A percentile compares a stretch with the other conserved stretches of the same genome.
Evolutionary conservation across 306 rosid species (phyloP).

Genomic region (Trifolium fragiferum): DNA sequence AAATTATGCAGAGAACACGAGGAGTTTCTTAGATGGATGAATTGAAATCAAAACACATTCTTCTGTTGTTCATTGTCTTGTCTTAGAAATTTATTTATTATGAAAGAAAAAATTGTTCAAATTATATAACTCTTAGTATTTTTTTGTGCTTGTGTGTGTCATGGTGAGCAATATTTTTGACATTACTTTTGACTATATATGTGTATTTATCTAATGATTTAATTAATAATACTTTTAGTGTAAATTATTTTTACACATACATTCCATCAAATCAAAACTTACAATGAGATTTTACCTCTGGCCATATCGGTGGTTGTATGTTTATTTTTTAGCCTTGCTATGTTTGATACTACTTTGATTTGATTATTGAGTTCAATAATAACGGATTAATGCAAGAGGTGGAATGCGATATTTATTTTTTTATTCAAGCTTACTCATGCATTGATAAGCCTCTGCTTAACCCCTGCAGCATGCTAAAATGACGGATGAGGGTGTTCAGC

Average conservation of each 20-base stretch:
- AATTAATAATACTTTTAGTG: too few relatives aligned
- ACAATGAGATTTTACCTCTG: constrained; percentile 22
- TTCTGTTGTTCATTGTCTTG: not conserved
- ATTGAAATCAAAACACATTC: too few relatives aligned
- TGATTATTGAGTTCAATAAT: constrained; percentile 24
- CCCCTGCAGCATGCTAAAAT: constrained; percentile 89
- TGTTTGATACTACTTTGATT: constrained; percentile 34
- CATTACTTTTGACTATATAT: too few relatives aligned
- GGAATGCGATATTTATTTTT: constrained; percentile 22
- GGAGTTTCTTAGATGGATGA: too few relatives aligned
- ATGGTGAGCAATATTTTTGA: too few relatives aligned
- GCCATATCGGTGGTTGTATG: constrained; percentile 20
- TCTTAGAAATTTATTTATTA: not conserved
- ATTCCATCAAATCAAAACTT: not conserved
- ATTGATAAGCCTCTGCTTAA: constrained; percentile 29
- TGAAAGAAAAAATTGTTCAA: not conserved
- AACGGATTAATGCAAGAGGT: constrained; percentile 34
- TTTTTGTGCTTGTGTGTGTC: too few relatives aligned
- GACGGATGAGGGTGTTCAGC: constrained; percentile 88
- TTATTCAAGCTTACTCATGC: constrained; percentile 32
- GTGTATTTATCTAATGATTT: too few relatives aligned
- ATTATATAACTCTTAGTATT: too few relatives aligned
- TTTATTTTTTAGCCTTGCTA: constrained; percentile 26
- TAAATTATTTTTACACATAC: too few relatives aligned
- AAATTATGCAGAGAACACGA: too few relatives aligned